Evolutionary conservation across 495 filamentous ascomycete species (phyloP), one percentile per base, ranked within the genome.

Genomic region (Chlorociboria aeruginascens): DNA sequence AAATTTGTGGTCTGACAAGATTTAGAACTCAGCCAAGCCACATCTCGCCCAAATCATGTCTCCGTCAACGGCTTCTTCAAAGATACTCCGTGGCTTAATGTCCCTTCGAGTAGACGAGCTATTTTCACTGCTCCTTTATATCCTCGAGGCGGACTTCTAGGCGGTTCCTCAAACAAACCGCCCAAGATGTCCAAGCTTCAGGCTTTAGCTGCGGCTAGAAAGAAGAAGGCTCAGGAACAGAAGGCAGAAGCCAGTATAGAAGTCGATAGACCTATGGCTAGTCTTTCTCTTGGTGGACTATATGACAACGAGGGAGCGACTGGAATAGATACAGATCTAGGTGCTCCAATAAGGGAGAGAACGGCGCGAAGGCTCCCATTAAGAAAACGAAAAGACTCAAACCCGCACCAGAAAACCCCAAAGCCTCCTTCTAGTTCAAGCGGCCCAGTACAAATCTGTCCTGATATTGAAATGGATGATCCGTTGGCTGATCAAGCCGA

Each of bases 181-280:
- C 67, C 76, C n/a, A 95, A 93, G 57, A 73, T 83, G 59, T 95
- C 90, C 9, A 98, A 96, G 59, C 70, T 97, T 29, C 89, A 92
- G 50, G 82, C 82, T 36, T 69, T 97, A 14, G 90, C 90, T 49
- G 88, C 86, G n/a, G 80, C 83, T 16, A 77, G 88, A 42, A 83
- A 82, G 61, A 93, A 89, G 66, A 89, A 87, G 63, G 80, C 83
- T 40, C 83, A 86, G 34, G 80, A 82, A 8, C 81, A 81, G 59
- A 68, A 68, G 41, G 49, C 60, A 8, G 54, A 60, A 17, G 44
- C 13, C 8, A 63, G 63, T 17, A 63, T 67, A 29, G 61, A 60
- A 33, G 49, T 62, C 10, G 64, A 60, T 30, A 49, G 61, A 29
- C 54, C 65, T 0, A 60, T 56, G 40, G 44, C 52, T 1, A 42